phyloP scores from a whole-genome alignment of 495 filamentous ascomycete genomes.

The Trichoderma reesei region DNA sequence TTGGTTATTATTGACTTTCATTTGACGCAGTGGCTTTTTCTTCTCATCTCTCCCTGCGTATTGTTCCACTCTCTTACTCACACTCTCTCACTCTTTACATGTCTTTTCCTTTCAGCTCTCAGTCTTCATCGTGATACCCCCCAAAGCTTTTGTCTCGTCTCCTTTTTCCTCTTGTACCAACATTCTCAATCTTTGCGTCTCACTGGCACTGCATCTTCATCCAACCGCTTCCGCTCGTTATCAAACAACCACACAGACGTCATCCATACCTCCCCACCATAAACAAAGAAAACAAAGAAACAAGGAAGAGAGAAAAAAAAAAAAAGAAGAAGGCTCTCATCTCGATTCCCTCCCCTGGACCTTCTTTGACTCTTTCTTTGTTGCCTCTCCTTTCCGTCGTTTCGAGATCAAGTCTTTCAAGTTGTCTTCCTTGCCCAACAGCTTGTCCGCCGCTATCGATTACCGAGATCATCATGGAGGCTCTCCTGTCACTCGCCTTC shows the following conservation, averaged over 20 bases:
- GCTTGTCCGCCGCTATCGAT: background rate
- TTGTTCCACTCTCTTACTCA: conserved; percentile 6
- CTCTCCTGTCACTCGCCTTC: conserved; percentile 84
- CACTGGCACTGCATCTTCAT: background rate
- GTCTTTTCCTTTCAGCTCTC: background rate
- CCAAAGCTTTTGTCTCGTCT: background rate
- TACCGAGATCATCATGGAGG: conserved; percentile 53
- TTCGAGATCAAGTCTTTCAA: background rate
- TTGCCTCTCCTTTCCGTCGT: background rate
- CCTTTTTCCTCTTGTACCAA: conserved; percentile 3
- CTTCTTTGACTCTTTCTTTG: background rate
- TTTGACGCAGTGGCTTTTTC: background rate
- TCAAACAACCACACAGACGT: background rate
- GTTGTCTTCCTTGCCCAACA: background rate
- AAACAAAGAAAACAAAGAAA: background rate
- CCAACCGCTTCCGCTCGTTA: no score
- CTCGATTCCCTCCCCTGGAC: background rate
- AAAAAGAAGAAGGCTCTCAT: background rate
- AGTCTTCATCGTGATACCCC: conserved; percentile 10
- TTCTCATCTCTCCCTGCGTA: background rate
- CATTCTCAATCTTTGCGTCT: conserved; percentile 5
- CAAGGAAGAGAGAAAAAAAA: no score
- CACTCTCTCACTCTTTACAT: conserved; percentile 6
- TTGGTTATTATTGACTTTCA: background rate
- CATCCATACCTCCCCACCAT: background rate